A percentile compares a stretch with the other conserved stretches of the same genome.
These are phyloP conservation scores for Castanea mollissima DNA, from an alignment of 306 rosid species.

Conservation along the genomic window DNA sequence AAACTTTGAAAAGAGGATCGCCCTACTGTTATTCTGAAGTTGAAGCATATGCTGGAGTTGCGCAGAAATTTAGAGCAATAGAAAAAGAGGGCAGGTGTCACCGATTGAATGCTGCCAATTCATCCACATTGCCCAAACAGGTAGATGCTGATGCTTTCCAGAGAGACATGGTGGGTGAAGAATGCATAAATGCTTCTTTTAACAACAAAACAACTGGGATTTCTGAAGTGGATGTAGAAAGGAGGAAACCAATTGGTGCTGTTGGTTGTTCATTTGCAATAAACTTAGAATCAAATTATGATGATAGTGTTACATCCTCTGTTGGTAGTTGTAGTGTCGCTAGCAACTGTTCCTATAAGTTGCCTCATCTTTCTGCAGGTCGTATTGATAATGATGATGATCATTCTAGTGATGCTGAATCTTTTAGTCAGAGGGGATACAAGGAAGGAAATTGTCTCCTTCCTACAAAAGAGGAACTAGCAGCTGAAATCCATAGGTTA, in stretches of 20 bases:
- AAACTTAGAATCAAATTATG: conserved; percentile 45
- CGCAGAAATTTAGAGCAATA: conserved; percentile 53
- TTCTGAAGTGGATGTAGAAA: conserved; percentile 37
- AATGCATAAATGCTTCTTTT: conserved; percentile 37
- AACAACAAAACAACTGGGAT: conserved; percentile 37
- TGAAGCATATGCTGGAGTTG: conserved; percentile 50
- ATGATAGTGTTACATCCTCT: conserved; percentile 57
- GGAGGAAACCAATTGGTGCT: conserved; percentile 45
- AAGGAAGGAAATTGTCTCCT: conserved; percentile 48
- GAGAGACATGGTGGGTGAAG: conserved; percentile 44
- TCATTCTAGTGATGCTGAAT: conserved; percentile 61
- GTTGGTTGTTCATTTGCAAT: conserved; percentile 46
- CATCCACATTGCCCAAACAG: conserved; percentile 33
- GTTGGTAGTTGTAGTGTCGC: conserved; percentile 88
- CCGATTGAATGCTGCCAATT: conserved; percentile 39
- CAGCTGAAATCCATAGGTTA: conserved; percentile 79
- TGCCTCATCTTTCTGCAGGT: conserved; percentile 47
- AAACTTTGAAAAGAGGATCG: conserved; percentile 55
- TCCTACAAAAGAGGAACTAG: conserved; percentile 54
- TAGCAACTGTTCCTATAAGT: conserved; percentile 43
- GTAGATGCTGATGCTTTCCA: conserved; percentile 47
- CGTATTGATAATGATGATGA: conserved; percentile 52
- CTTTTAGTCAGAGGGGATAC: conserved; percentile 42
- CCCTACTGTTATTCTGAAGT: conserved; percentile 40
- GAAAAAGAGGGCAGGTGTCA: conserved; percentile 53